phyloP scores from a whole-genome alignment of 177 flowering plant genomes.

The Vitis hybrid region DNA sequence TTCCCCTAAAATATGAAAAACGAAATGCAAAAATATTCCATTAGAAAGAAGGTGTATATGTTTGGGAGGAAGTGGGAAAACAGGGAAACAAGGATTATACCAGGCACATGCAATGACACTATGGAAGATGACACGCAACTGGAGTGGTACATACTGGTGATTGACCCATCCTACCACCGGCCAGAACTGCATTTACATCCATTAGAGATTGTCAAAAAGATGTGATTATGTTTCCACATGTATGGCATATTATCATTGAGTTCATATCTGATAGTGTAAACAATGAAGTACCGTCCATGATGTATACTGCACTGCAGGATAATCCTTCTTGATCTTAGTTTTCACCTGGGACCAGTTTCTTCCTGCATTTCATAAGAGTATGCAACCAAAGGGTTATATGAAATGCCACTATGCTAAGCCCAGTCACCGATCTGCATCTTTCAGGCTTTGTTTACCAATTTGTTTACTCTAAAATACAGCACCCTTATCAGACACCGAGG shows the following conservation, averaged over 20 bases:
- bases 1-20: slow-evolving; percentile 55
- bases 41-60: not conserved
- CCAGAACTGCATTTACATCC: slow-evolving; percentile 71
- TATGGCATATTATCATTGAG: not conserved
- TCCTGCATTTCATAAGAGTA: slow-evolving; percentile 44
- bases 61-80: not conserved
- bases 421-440: no score
- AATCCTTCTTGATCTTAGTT: slow-evolving; percentile 71
- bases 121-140: slow-evolving; percentile 83
- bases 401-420: no score
- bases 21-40: not conserved
- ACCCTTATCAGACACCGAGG: no score
- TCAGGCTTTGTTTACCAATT: no score
- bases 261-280: not conserved
- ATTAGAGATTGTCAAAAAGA: slow-evolving; percentile 2
- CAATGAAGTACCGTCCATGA: slow-evolving; percentile 72
- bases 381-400: no score
- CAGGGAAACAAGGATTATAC: slow-evolving; percentile 32
- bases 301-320: slow-evolving; percentile 72
- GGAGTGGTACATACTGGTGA: slow-evolving; percentile 77
- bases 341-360: slow-evolving; percentile 78
- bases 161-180: slow-evolving; percentile 87
- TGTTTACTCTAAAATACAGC: no score
- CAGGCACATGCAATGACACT: slow-evolving; percentile 78
- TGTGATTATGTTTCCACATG: not conserved